Base-by-base conservation (phyloP, 1,284 basidiomycete genomes). In the Apiotrichum montevideense region DNA sequence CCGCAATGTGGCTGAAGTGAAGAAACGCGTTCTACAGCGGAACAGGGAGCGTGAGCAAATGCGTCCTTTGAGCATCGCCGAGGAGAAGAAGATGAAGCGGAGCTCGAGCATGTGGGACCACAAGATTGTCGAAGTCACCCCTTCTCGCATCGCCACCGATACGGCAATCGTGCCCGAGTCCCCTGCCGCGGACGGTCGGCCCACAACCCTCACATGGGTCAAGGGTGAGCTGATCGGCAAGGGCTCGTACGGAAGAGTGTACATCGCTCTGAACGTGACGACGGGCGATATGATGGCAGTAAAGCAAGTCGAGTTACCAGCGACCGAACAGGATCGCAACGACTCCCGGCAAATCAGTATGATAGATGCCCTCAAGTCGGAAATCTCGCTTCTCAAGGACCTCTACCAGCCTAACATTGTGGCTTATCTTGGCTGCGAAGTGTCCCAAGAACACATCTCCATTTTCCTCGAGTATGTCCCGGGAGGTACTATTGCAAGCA, bases 221-320 rank as follows among this genome's bases (percentile, higher is more conserved):
- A 90, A 95, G 69, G 96, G 96, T 60, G 92, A 97, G 75, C 80
- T 97, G 46, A 97, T 98, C 64, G 96, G 96, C 44, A 92, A 90
- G 69, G 96, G 96, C 32, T 96, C 93, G 4, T 99, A 94, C 69
- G 95, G 95, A 6, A 85, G 89, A 51, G 96, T 98, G 35, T 98
- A 97, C 70, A 84, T 98, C 50, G 96, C 92, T 15, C 80, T 98
- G 62, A 98, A 98, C 74, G 91, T 90, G n/a, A 95, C 91, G 1
- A 97, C 94, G 0, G 95, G 95, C 56, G 95, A 98, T 76, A 95
- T 98, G 89, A 94, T 98, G 66, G 96, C 96, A 6, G 96, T 99
- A 65, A 99, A 99, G 78, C 96, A 99, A 77, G 96, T 99, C 50
- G 95, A 98, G 75, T 82, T 95, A 57, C 94, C 95, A 1, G 85